These are phyloP conservation scores for Termitomyces sp. DNA, from an alignment of 768 basidiomycete genomes.

Conservation along the genomic window DNA sequence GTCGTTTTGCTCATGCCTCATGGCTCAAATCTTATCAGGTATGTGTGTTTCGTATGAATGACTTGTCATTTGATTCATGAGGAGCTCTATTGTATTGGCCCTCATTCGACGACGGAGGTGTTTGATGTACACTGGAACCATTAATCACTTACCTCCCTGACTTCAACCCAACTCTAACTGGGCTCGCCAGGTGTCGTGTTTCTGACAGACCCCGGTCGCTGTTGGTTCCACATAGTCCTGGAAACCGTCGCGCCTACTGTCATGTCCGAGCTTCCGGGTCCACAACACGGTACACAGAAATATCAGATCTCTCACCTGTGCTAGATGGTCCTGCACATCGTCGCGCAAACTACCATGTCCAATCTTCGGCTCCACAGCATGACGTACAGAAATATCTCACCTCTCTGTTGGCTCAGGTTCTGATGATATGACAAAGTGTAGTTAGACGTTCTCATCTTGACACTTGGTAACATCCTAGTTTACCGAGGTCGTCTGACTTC, in stretches of 20 bases:
- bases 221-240: not conserved
- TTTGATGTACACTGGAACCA: not conserved
- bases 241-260: too few species aligned
- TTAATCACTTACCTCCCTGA: not conserved
- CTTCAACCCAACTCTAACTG: not conserved
- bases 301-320: not conserved
- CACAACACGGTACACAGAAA: too few species aligned
- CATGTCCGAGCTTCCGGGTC: too few species aligned
- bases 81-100: not conserved
- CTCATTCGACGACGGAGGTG: not conserved
- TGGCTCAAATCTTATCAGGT: not conserved
- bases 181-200: not conserved
- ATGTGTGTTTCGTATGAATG: not conserved
- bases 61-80: not conserved
- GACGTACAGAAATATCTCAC: conserved; percentile 1
- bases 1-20: conserved; percentile 1
- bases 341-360: not conserved
- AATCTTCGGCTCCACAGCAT: not conserved
- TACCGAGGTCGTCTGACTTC: conserved; percentile 9
- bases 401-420: not conserved
- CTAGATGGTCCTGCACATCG: not conserved
- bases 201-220: not conserved
- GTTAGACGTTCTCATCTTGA: not conserved
- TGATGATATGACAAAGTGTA: not conserved
- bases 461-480: conserved; percentile 3